A percentile compares a stretch with the other conserved stretches of the same genome.
Conservation (phyloP, 2,329 filamentous ascomycete genomes). For the Fusarium globosum region DNA sequence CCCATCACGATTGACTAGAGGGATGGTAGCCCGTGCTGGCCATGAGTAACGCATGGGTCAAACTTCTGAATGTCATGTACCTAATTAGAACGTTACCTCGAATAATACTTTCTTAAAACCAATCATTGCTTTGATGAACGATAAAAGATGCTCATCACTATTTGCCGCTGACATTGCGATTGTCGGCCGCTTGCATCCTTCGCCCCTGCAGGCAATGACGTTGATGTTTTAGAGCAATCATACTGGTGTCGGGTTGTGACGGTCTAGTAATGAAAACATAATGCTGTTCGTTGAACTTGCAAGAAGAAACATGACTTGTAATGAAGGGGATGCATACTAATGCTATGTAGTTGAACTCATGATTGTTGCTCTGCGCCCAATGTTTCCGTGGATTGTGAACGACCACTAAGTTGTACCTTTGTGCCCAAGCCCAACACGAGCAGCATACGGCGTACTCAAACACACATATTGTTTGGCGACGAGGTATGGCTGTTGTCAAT, state of each 20-base stretch:
- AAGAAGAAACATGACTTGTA: background rate
- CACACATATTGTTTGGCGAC: background rate
- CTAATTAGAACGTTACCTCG: background rate
- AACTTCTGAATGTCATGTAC: background rate
- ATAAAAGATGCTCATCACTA: background rate
- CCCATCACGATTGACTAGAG: conserved; percentile 13
- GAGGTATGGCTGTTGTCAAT: background rate
- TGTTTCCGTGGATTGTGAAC: background rate
- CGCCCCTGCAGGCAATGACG: background rate
- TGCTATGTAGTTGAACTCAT: background rate
- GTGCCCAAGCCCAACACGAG: background rate
- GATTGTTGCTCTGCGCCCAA: background rate
- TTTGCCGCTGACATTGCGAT: too few relatives aligned
- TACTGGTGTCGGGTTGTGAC: background rate
- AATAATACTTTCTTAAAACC: background rate
- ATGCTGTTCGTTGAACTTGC: background rate
- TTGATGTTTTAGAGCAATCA: background rate
- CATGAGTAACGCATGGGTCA: background rate
- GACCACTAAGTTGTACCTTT: background rate
- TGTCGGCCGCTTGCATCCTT: too few relatives aligned
- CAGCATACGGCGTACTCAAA: background rate
- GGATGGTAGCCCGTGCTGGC: background rate
- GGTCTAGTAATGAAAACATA: background rate
- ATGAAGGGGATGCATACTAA: background rate
- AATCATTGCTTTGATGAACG: background rate